Percentiles rank a stretch among this genome's conserved stretches.
These are phyloP conservation scores for Punica granatum DNA, from an alignment of 345 rosid genomes.

Conservation along the genomic window DNA sequence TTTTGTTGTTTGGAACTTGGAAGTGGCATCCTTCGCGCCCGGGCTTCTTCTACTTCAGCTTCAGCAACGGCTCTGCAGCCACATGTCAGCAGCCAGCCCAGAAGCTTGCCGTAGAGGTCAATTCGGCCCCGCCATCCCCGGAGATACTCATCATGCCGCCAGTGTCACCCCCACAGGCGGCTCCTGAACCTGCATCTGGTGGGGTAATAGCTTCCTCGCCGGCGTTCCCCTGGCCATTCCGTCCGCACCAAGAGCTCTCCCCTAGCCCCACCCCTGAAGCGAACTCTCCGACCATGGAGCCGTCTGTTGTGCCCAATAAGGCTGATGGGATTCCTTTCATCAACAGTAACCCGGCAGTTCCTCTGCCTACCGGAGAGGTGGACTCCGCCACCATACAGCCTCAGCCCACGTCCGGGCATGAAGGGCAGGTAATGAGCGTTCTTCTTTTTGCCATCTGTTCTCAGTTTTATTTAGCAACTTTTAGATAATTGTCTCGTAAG, in stretches of 20 bases:
- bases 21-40: constrained; percentile 92
- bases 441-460: no score
- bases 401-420: constrained; percentile 42
- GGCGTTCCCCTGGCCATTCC: constrained; percentile 75
- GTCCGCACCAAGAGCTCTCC: constrained; percentile 49
- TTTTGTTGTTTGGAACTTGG: neutral
- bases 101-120: constrained; percentile 59
- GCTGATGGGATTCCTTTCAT: constrained; percentile 69
- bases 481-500: no score
- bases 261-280: constrained; percentile 54
- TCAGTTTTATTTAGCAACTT: no score
- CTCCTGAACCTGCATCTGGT: constrained; percentile 54
- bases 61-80: constrained; percentile 57
- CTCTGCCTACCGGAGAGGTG: constrained; percentile 93
- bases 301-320: constrained; percentile 48
- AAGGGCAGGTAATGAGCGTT: constrained; percentile 28
- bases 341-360: constrained; percentile 91
- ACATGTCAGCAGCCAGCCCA: constrained; percentile 43
- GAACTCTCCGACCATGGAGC: constrained; percentile 34
- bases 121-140: constrained; percentile 17
- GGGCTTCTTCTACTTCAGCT: constrained; percentile 80
- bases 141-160: constrained; percentile 15
- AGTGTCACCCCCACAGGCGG: constrained; percentile 17
- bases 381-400: constrained; percentile 86
- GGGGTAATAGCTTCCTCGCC: constrained; percentile 67